phyloP scores from a whole-genome alignment of 805 yeast genomes.

The Grigorovia jiainica region DNA sequence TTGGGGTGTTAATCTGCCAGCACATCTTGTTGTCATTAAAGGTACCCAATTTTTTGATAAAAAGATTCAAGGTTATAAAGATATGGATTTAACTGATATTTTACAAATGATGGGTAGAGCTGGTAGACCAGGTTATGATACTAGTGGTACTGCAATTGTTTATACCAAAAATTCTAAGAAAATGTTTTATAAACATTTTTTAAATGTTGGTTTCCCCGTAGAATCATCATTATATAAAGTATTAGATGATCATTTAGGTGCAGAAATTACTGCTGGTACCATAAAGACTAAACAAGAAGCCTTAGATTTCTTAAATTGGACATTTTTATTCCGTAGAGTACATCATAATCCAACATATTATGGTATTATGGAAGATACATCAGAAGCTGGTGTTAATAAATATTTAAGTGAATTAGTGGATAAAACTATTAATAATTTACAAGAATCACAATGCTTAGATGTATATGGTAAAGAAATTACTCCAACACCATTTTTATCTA shows the following conservation, averaged over 20 bases:
- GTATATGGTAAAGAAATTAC: constrained; percentile 37
- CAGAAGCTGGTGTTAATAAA: constrained; percentile 45
- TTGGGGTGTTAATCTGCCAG: constrained; percentile 99
- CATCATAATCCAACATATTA: constrained; percentile 87
- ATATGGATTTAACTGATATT: constrained; percentile 90
- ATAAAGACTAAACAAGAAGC: constrained; percentile 90
- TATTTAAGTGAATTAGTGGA: constrained; percentile 62
- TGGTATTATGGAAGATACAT: constrained; percentile 64
- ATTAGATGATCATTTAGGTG: constrained; percentile 86
- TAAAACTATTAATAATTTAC: constrained; percentile 52
- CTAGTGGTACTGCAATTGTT: constrained; percentile 85
- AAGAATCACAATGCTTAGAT: constrained; percentile 62
- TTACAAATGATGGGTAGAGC: constrained; percentile 98
- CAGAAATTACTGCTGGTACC: constrained; percentile 90
- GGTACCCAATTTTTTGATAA: constrained; percentile 96
- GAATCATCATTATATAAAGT: constrained; percentile 75
- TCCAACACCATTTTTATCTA: constrained; percentile 75
- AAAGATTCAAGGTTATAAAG: constrained; percentile 87
- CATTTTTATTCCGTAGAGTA: constrained; percentile 89
- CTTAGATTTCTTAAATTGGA: constrained; percentile 90
- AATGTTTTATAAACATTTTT: constrained; percentile 76
- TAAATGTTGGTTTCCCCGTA: constrained; percentile 92
- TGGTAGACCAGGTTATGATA: constrained; percentile 95
- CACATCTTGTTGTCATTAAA: constrained; percentile 93
- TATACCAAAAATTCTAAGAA: constrained; percentile 74